phyloP scores from a whole-genome alignment of 2,329 filamentous ascomycete species.

The Diaporthe ampelina region DNA sequence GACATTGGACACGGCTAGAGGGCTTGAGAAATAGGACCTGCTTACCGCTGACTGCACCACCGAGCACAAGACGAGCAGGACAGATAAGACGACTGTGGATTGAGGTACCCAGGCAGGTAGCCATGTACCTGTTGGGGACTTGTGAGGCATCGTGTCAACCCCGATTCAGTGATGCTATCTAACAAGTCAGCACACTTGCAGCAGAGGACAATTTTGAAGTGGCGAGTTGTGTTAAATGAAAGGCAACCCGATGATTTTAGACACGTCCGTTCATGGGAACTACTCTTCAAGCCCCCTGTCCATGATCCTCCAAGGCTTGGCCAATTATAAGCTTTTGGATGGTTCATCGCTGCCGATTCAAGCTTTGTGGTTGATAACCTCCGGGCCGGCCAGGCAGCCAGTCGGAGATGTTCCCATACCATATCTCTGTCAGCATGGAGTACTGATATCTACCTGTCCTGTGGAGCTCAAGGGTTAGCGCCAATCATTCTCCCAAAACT shows the following conservation, averaged over 20 bases:
- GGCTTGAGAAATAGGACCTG: not conserved
- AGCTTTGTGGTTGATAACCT: conserved; percentile 18
- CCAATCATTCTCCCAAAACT: too few relatives aligned
- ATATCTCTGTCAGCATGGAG: not conserved
- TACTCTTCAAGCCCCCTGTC: not conserved
- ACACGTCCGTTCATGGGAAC: not conserved
- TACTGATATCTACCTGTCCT: too few relatives aligned
- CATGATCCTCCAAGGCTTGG: not conserved
- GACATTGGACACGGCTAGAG: not conserved
- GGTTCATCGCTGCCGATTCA: conserved; percentile 3
- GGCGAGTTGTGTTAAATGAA: not conserved
- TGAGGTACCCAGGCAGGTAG: conserved; percentile 62
- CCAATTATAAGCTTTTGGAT: not conserved
- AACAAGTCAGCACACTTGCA: not conserved
- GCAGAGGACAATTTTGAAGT: not conserved
- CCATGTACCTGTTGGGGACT: conserved; percentile 59
- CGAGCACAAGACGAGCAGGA: conserved; percentile 59
- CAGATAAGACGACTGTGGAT: conserved; percentile 54
- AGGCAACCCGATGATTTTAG: too few relatives aligned
- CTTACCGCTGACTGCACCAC: conserved; percentile 59
- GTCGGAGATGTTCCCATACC: not conserved
- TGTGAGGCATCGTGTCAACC: conserved; percentile 50
- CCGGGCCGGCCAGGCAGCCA: not conserved
- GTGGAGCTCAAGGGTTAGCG: too few relatives aligned
- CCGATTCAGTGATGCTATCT: not conserved